Evolutionary conservation across 2,329 filamentous ascomycete genomes (phyloP).

Genomic region (Paracoccidioides lutzii): DNA sequence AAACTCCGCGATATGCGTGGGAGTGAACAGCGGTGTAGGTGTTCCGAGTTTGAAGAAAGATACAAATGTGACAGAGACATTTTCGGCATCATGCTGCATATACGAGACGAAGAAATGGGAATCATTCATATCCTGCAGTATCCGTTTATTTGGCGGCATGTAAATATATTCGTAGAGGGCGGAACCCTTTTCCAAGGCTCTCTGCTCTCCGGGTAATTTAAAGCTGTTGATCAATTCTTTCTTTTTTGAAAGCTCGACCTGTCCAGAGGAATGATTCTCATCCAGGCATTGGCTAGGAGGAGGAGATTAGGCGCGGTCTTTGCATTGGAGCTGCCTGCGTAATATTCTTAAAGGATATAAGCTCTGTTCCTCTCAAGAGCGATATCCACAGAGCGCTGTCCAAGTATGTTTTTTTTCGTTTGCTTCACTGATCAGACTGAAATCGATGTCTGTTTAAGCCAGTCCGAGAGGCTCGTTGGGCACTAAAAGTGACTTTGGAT

Average conservation of each 20-base stretch:
- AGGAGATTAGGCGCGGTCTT: background rate
- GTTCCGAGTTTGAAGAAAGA: background rate
- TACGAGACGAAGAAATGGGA: background rate
- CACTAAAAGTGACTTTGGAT: background rate
- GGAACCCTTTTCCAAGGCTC: background rate
- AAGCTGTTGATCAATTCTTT: too few relatives aligned
- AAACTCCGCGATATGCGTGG: background rate
- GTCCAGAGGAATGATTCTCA: too few relatives aligned
- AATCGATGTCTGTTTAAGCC: background rate
- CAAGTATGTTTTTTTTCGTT: constrained; percentile 1
- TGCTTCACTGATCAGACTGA: constrained; percentile 4
- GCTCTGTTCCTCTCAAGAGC: background rate
- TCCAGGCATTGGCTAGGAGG: background rate
- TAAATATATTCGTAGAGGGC: background rate
- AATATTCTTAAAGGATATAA: too few relatives aligned
- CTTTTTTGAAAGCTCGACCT: too few relatives aligned
- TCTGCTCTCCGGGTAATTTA: too few relatives aligned
- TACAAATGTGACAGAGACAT: background rate
- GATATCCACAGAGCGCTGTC: constrained; percentile 1
- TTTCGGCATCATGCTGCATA: background rate
- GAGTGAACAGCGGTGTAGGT: constrained; percentile 1
- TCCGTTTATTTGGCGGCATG: too few relatives aligned
- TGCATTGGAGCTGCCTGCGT: too few relatives aligned
- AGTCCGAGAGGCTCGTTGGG: constrained; percentile 2
- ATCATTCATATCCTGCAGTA: background rate